These are phyloP conservation scores for Arachis monticola DNA, from an alignment of 331 rosid species.

Conservation along the genomic window DNA sequence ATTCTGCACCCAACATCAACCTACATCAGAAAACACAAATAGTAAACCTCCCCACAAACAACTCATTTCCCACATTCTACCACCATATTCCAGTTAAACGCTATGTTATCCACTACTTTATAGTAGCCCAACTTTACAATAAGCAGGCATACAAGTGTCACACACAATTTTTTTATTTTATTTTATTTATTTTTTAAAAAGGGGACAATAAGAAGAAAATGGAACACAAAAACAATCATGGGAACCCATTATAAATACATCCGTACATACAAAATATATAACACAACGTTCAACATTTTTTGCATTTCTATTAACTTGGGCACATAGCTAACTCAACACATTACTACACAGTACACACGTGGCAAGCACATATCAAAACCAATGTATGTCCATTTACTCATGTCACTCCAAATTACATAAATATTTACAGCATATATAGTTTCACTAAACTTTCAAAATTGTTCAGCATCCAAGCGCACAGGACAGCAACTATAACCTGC, in stretches of 20 bases:
- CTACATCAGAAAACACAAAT: slow-evolving; percentile 71
- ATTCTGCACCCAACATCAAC: slow-evolving; percentile 90
- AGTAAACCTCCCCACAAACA: slow-evolving; percentile 58
- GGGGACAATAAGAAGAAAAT: not conserved
- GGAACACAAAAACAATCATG: not conserved
- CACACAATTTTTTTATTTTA: no score
- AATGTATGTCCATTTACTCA: not conserved
- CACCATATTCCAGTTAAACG: slow-evolving; percentile 2
- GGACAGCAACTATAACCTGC: slow-evolving; percentile 67
- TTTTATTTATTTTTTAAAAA: not conserved
- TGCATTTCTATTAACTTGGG: not conserved
- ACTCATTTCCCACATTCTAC: slow-evolving; percentile 41
- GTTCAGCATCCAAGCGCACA: not conserved
- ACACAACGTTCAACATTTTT: not conserved
- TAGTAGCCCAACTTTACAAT: no score
- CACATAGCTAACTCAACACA: not conserved
- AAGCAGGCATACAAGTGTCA: not conserved
- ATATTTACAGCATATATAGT: not conserved
- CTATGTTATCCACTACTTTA: slow-evolving; percentile 3
- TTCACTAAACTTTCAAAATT: slow-evolving; percentile 28
- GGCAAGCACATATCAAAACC: not conserved
- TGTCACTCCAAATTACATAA: not conserved
- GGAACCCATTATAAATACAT: not conserved
- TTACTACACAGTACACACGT: not conserved
- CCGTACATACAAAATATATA: not conserved